phyloP scores from a whole-genome alignment of 169 alveolate genomes.

The Plasmodium adleri region DNA sequence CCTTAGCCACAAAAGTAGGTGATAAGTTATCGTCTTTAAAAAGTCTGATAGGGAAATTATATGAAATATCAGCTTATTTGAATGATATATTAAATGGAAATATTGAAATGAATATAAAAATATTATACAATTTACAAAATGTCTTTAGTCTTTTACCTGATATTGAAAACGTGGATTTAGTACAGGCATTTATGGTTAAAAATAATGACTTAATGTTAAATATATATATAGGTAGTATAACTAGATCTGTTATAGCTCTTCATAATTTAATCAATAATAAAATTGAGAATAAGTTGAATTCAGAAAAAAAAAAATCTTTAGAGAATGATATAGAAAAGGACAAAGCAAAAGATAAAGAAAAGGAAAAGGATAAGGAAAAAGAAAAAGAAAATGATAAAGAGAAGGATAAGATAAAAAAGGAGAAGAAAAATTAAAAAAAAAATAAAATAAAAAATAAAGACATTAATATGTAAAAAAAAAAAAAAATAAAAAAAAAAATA shows the following conservation, averaged over 20 bases:
- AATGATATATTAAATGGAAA: conserved; percentile 89
- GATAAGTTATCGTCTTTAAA: conserved; percentile 83
- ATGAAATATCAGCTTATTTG: conserved; percentile 83
- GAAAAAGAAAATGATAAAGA: conserved; percentile 65
- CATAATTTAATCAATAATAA: conserved; percentile 96
- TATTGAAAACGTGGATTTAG: conserved; percentile 88
- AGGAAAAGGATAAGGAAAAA: conserved; percentile 77
- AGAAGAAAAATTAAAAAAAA: background rate
- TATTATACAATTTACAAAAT: conserved; percentile 93
- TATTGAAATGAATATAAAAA: conserved; percentile 90
- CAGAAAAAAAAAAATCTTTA: conserved; percentile 77
- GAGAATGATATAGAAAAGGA: conserved; percentile 67
- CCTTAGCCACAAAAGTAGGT: conserved; percentile 92
- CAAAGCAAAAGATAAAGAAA: conserved; percentile 55
- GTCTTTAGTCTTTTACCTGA: conserved; percentile 96
- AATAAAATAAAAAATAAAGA: background rate
- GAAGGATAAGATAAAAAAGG: conserved; percentile 12
- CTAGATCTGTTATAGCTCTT: conserved; percentile 94
- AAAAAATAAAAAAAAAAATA: background rate
- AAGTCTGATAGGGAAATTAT: conserved; percentile 78
- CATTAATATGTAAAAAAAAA: background rate
- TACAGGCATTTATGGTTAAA: conserved; percentile 93
- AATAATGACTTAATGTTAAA: conserved; percentile 95
- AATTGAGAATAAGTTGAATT: conserved; percentile 88
- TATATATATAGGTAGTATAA: conserved; percentile 93